Conservation (phyloP, 116 monocot genomes). For the Cymodocea nodosa region DNA sequence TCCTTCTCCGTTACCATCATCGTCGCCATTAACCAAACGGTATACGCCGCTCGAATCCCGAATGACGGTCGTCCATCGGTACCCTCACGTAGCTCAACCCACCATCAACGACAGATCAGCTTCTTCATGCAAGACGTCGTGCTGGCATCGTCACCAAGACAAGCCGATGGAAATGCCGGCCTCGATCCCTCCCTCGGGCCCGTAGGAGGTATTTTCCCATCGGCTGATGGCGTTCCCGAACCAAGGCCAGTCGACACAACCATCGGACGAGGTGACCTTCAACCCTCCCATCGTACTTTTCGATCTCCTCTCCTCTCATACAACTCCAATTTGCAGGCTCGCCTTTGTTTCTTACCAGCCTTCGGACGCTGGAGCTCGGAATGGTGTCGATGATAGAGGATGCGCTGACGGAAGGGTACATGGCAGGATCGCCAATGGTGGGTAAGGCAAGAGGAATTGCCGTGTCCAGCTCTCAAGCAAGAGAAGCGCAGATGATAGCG, state of each 20-base stretch:
- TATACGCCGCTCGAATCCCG: not conserved
- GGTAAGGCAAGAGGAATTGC: slow-evolving; percentile 8
- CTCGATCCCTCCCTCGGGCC: not conserved
- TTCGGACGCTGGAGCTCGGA: slow-evolving; percentile 10
- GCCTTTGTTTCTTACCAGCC: slow-evolving; percentile 3
- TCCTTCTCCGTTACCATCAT: not conserved
- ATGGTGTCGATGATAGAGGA: slow-evolving; percentile 6
- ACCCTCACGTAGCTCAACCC: not conserved
- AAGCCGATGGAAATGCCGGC: not conserved
- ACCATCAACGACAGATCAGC: not conserved
- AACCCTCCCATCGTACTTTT: not conserved
- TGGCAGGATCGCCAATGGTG: slow-evolving; percentile 5
- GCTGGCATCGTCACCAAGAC: not conserved
- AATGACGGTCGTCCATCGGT: not conserved
- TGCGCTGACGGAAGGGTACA: slow-evolving; percentile 7
- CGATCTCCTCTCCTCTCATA: not conserved
- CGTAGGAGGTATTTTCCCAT: not conserved
- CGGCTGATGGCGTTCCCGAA: too few species aligned
- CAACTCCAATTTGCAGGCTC: not conserved
- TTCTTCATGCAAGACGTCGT: slow-evolving; percentile 8
- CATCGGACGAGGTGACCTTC: not conserved
- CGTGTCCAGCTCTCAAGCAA: slow-evolving; percentile 4
- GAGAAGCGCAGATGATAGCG: slow-evolving; percentile 13
- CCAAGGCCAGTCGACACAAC: not conserved
- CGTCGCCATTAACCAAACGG: too few species aligned